Evolutionary conservation across 345 rosid species (phyloP), one percentile per base, ranked within the genome.

Genomic region (Aquilaria yunnanensis): DNA sequence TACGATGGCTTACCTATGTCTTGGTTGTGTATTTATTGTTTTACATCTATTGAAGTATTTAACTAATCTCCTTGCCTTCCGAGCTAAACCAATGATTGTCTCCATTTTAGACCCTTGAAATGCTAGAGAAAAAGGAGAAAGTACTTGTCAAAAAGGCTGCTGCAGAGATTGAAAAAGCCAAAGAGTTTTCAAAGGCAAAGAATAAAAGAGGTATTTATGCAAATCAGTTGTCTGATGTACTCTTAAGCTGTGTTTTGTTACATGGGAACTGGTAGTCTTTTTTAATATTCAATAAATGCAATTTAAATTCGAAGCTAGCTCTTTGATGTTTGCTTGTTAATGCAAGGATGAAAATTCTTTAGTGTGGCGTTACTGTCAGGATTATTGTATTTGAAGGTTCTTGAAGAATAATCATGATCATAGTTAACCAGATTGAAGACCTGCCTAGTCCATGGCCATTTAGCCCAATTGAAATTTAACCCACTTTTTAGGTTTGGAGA

Each of bases 41-140:
- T 37, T 37, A 37, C 43, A 37, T 37, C 5, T 37, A 37, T 37
- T 9, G 8, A 37, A 37, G 8, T 37, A 37, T 37, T 37, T 37
- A 37, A 37, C 43, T 37, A 9, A 5, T 37, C 1, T 37, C 43
- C 43, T 37, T 3, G 6, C 7, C 43, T 4, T 37, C 5, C 7
- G 43, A 37, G 43, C 43, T 37, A 9, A 37, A 37, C 43, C 5
- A 37, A 37, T 37, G 43, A 31, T 61, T 52, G 1, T 43, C 14
- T 70, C 33, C 43, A 48, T 45, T 8, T 30, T 66, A 88, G 97
- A 88, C 90, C 3, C 93, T 85, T 60, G 87, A 81, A 75, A 87
- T 85, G 97, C 68, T 88, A 16, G 96, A 90, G 90, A 85, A 88
- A 62, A 88, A 81, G 78, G 96, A 85, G 81, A 85, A 84, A 51